Evolutionary conservation across 352 stramenopile genomes (phyloP).

Genomic region (Phytophthora agathidicida): DNA sequence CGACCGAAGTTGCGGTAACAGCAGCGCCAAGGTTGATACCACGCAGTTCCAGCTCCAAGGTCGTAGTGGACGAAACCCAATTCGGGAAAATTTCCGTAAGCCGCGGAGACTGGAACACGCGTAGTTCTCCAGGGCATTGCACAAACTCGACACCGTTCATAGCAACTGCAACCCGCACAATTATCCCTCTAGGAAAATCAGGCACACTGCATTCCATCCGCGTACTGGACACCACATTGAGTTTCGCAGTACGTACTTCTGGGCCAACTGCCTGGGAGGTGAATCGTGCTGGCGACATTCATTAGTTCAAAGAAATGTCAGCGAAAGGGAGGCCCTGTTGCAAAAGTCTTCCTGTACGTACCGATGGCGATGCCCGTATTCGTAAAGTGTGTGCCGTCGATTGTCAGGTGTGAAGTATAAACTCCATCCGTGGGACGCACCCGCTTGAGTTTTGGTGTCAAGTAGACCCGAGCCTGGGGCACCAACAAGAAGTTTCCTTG

Average conservation of each 20-base stretch:
- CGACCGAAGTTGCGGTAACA: neutral
- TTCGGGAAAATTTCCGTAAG: slow-evolving; percentile 56
- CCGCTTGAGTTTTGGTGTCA: slow-evolving; percentile 46
- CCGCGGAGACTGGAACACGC: slow-evolving; percentile 64
- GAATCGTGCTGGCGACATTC: slow-evolving; percentile 55
- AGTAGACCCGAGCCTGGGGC: slow-evolving; percentile 50
- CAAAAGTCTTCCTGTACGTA: slow-evolving; percentile 29
- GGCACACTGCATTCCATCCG: slow-evolving; percentile 64
- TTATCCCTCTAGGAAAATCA: slow-evolving; percentile 58
- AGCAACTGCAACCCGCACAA: slow-evolving; percentile 55
- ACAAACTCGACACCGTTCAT: slow-evolving; percentile 79
- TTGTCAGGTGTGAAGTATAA: slow-evolving; percentile 64
- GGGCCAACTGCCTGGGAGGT: slow-evolving; percentile 35
- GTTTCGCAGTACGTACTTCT: slow-evolving; percentile 39
- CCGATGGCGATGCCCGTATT: slow-evolving; percentile 53
- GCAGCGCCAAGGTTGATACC: slow-evolving; percentile 66
- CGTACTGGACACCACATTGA: slow-evolving; percentile 49
- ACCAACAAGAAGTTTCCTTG: slow-evolving; percentile 26
- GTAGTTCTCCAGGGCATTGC: slow-evolving; percentile 47
- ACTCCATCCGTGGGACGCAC: slow-evolving; percentile 58
- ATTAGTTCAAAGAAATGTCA: slow-evolving; percentile 6
- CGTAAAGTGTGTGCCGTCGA: slow-evolving; percentile 63
- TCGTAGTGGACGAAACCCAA: slow-evolving; percentile 53
- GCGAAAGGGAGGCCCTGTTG: too few species aligned
- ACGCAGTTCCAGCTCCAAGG: slow-evolving; percentile 41